Evolutionary conservation across 1,139 yeast species (phyloP).

Genomic region (Candida sp.): DNA sequence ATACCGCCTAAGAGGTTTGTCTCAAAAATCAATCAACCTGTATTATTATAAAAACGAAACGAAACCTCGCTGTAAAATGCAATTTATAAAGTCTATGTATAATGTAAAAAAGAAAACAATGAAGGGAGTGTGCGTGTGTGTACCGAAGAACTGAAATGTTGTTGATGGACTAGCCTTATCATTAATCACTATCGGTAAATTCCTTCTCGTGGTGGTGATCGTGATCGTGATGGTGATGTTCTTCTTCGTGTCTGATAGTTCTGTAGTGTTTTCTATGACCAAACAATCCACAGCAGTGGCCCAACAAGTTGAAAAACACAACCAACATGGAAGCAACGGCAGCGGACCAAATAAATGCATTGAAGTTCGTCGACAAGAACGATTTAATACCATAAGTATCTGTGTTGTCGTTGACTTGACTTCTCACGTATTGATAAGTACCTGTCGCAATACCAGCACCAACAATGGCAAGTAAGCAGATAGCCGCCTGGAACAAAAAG

Average conservation of each 20-base stretch:
- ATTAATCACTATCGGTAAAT: conserved; percentile 6
- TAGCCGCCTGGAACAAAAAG: conserved; percentile 35
- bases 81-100: background rate
- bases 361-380: conserved; percentile 43
- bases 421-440: conserved; percentile 31
- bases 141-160: conserved; percentile 1
- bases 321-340: conserved; percentile 41
- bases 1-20: too few relatives aligned
- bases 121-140: too few relatives aligned
- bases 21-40: too few relatives aligned
- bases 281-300: conserved; percentile 50
- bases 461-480: conserved; percentile 35
- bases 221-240: background rate
- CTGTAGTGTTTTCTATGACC: conserved; percentile 37
- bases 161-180: background rate
- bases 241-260: conserved; percentile 16
- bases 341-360: conserved; percentile 49
- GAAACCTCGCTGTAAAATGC: too few relatives aligned
- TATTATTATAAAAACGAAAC: too few relatives aligned
- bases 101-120: background rate
- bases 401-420: conserved; percentile 33
- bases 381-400: conserved; percentile 38
- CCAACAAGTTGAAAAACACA: conserved; percentile 38
- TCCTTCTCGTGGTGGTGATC: conserved; percentile 24
- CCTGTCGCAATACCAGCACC: conserved; percentile 43